Evolutionary conservation across 805 yeast species (phyloP).

Genomic region (Yamadazyma sp.): DNA sequence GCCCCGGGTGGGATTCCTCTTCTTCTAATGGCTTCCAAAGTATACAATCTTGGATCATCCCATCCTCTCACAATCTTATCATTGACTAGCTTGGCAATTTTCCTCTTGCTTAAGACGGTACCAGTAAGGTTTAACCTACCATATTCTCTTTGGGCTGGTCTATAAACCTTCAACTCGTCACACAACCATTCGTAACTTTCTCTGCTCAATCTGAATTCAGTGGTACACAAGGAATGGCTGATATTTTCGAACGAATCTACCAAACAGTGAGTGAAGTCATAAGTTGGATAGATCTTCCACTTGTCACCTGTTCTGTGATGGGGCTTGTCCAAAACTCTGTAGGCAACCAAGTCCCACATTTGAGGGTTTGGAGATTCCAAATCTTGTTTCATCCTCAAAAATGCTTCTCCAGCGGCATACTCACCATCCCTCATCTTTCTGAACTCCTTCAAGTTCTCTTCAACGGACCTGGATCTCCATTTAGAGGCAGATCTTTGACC

Average conservation of each 20-base stretch:
- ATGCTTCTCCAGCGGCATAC: conserved; percentile 88
- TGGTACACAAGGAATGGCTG: conserved; percentile 93
- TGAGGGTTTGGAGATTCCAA: conserved; percentile 89
- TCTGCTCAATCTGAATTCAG: conserved; percentile 88
- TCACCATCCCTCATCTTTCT: conserved; percentile 89
- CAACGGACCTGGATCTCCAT: conserved; percentile 69
- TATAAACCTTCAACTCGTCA: conserved; percentile 89
- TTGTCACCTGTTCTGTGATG: conserved; percentile 96
- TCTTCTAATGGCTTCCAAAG: conserved; percentile 90
- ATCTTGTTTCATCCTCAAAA: conserved; percentile 96
- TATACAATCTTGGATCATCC: conserved; percentile 97
- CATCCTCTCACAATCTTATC: conserved; percentile 86
- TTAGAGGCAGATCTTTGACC: conserved; percentile 85
- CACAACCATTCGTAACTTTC: conserved; percentile 98
- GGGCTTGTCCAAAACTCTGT: conserved; percentile 86
- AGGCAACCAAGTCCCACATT: conserved; percentile 99
- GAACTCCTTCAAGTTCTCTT: conserved; percentile 76
- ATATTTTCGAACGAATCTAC: conserved; percentile 97
- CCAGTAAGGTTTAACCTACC: conserved; percentile 96
- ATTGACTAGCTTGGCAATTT: conserved; percentile 88
- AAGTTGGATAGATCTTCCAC: conserved; percentile 98
- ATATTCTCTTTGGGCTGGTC: conserved; percentile 98
- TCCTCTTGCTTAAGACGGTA: conserved; percentile 90
- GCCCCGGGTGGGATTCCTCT: conserved; percentile 99
- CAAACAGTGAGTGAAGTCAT: conserved; percentile 98